Conservation (phyloP, 148 eudicot species). For the Rhododendron mucronatum region DNA sequence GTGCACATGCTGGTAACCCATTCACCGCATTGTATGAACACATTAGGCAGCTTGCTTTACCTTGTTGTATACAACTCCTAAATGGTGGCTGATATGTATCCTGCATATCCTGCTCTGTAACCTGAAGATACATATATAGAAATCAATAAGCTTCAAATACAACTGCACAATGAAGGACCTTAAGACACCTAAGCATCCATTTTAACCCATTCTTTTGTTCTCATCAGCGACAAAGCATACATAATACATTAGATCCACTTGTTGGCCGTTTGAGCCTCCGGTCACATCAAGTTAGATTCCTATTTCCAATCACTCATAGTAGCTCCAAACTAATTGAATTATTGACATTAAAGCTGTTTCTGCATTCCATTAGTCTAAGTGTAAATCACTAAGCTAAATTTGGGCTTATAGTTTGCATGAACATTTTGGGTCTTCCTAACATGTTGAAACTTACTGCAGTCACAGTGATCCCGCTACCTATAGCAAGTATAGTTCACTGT, state of each 20-base stretch:
- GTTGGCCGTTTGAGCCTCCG: neutral
- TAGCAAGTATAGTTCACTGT: neutral
- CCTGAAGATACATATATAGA: conserved; percentile 31
- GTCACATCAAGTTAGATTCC: neutral
- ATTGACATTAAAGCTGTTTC: neutral
- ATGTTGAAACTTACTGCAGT: neutral
- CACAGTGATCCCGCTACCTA: neutral
- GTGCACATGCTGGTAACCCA: conserved; percentile 87
- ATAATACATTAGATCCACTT: neutral
- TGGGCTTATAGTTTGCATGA: neutral
- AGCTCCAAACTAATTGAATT: neutral
- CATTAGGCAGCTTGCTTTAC: conserved; percentile 98
- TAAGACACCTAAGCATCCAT: neutral
- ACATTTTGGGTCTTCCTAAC: neutral
- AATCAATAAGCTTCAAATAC: neutral
- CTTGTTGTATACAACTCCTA: conserved; percentile 70
- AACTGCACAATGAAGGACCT: neutral
- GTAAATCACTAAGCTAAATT: neutral
- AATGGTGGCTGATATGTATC: conserved; percentile 92
- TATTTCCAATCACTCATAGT: neutral
- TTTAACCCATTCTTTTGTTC: neutral
- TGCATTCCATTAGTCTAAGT: neutral
- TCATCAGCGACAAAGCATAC: neutral
- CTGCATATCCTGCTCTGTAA: conserved; percentile 83
- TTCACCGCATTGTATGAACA: conserved; percentile 91